These are phyloP conservation scores for Botryotinia globosa DNA, from an alignment of 2,329 filamentous ascomycete genomes.

Conservation along the genomic window DNA sequence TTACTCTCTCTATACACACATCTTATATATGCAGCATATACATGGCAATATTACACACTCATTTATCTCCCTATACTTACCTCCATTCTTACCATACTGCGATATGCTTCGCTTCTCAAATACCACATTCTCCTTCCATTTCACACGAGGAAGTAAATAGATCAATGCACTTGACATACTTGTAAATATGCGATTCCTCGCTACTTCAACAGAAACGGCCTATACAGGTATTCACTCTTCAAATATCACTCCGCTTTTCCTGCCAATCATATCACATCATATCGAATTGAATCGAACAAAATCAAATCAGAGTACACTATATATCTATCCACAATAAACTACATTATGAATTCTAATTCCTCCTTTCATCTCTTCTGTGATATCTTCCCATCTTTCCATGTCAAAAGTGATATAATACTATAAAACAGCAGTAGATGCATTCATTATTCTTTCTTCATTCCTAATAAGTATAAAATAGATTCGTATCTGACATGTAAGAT, in stretches of 20 bases:
- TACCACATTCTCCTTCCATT: not conserved
- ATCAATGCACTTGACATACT: not conserved
- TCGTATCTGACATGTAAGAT: too few relatives aligned
- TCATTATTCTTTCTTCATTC: too few relatives aligned
- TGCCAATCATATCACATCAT: too few relatives aligned
- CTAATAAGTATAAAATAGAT: too few relatives aligned
- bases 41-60: not conserved
- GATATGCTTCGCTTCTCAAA: not conserved
- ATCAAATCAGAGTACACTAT: too few relatives aligned
- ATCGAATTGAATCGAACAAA: fast-evolving
- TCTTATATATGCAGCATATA: not conserved
- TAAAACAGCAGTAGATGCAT: too few relatives aligned
- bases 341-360: too few relatives aligned
- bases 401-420: too few relatives aligned
- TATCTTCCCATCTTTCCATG: too few relatives aligned
- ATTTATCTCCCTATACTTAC: not conserved
- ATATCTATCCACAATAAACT: too few relatives aligned
- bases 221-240: not conserved
- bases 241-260: not conserved
- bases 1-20: not conserved
- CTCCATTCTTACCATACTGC: too few relatives aligned
- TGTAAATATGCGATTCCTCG: not conserved
- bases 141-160: not conserved
- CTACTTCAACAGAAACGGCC: not conserved
- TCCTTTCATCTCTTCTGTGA: too few relatives aligned